A percentile compares a stretch with the other conserved stretches of the same genome.
phyloP scores from a whole-genome alignment of 306 rosid species.

The Trichosanthes cucumerina region DNA sequence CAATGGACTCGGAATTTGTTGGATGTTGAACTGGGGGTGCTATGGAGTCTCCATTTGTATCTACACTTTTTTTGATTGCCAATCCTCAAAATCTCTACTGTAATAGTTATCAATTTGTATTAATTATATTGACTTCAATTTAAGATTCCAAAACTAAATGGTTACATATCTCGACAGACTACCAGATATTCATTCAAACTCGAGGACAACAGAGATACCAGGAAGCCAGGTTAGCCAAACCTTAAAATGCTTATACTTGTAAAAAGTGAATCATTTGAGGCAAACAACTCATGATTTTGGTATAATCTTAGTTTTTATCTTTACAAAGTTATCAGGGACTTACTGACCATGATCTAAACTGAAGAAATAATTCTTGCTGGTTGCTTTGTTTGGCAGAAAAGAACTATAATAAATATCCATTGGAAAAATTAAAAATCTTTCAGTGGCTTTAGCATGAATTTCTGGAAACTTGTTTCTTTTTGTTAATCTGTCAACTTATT shows the following conservation, averaged over 20 bases:
- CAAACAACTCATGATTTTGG: no score
- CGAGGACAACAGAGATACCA: background rate
- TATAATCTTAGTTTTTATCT: no score
- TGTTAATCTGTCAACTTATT: no score
- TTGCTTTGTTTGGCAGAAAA: no score
- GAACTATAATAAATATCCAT: no score
- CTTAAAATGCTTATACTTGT: background rate
- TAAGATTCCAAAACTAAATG: background rate
- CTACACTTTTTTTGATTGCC: conserved; percentile 9
- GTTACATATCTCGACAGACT: background rate
- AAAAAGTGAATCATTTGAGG: no score
- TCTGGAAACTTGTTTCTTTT: no score
- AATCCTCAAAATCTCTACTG: background rate
- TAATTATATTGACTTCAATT: background rate
- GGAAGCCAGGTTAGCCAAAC: background rate
- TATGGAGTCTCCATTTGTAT: conserved; percentile 8
- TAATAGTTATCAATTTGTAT: conserved; percentile 5
- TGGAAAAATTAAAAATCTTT: no score
- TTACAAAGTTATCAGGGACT: no score
- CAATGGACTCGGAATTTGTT: background rate
- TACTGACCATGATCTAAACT: no score
- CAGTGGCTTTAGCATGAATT: no score
- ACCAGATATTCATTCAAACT: background rate
- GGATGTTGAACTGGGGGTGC: background rate
- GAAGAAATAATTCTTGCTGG: no score